phyloP scores from a whole-genome alignment of 2,329 filamentous ascomycete genomes.

The Neonectria punicea region DNA sequence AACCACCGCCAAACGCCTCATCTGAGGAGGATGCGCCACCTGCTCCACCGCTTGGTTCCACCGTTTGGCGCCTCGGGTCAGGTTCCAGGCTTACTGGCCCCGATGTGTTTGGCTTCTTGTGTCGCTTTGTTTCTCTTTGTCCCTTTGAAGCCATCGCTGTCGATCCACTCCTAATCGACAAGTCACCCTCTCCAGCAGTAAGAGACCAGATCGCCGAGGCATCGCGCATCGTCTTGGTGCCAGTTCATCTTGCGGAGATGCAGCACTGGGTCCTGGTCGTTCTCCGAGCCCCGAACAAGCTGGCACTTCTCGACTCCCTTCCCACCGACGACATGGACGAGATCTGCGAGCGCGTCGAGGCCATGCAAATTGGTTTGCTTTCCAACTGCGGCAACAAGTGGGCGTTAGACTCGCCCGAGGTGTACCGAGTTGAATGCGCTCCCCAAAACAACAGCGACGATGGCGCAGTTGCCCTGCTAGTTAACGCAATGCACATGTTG shows the following conservation, averaged over 20 bases:
- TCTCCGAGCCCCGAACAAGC: not conserved
- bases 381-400: not conserved
- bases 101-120: not conserved
- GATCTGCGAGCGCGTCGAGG: not conserved
- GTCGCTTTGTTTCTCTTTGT: not conserved
- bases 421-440: not conserved
- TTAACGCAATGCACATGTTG: not conserved
- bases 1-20: not conserved
- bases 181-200: not conserved
- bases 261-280: not conserved
- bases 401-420: not conserved
- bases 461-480: not conserved
- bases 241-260: not conserved
- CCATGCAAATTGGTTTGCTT: not conserved
- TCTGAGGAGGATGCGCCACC: not conserved
- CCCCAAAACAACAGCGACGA: not conserved
- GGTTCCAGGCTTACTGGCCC: not conserved
- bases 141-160: not conserved
- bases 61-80: not conserved
- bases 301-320: not conserved
- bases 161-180: not conserved
- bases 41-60: not conserved
- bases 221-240: not conserved
- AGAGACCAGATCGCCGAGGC: not conserved
- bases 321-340: not conserved